Conservation (phyloP, 257 asterid species). For the Coffea eugenioides region DNA sequence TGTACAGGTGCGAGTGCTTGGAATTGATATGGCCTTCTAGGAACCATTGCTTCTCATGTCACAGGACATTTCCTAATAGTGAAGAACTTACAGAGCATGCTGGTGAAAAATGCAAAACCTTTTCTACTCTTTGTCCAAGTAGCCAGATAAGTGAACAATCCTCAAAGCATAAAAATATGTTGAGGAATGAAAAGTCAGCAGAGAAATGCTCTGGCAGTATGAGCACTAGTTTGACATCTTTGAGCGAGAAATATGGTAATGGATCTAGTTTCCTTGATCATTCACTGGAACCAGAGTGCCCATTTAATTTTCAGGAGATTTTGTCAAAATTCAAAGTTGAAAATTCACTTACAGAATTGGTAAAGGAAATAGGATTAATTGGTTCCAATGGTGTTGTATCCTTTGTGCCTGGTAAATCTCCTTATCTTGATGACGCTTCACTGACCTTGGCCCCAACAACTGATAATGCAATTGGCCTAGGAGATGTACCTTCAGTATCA, state of each 20-base stretch:
- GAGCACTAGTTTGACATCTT: slow-evolving; percentile 32
- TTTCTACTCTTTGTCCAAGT: slow-evolving; percentile 35
- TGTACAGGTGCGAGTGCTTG: slow-evolving; percentile 78
- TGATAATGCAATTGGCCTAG: slow-evolving; percentile 30
- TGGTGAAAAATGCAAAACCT: slow-evolving; percentile 47
- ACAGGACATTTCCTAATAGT: slow-evolving; percentile 50
- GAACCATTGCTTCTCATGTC: slow-evolving; percentile 73
- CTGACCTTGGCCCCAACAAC: slow-evolving; percentile 34
- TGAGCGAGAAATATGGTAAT: slow-evolving; percentile 39
- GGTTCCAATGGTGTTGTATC: slow-evolving; percentile 59
- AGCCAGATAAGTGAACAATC: slow-evolving; percentile 40
- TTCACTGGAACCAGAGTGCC: slow-evolving; percentile 43
- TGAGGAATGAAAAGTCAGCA: slow-evolving; percentile 30
- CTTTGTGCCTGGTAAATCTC: slow-evolving; percentile 38
- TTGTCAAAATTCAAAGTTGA: slow-evolving; percentile 59
- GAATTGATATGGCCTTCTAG: slow-evolving; percentile 72
- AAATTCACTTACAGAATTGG: slow-evolving; percentile 61
- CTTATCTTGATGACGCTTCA: slow-evolving; percentile 47
- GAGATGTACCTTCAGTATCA: slow-evolving; percentile 27
- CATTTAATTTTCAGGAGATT: slow-evolving; percentile 74
- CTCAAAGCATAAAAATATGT: slow-evolving; percentile 42
- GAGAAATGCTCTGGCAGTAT: slow-evolving; percentile 33
- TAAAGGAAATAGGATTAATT: slow-evolving; percentile 65
- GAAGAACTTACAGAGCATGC: slow-evolving; percentile 59
- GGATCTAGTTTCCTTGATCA: slow-evolving; percentile 33